phyloP scores from a whole-genome alignment of 306 rosid genomes.

The Cicer arietinum region DNA sequence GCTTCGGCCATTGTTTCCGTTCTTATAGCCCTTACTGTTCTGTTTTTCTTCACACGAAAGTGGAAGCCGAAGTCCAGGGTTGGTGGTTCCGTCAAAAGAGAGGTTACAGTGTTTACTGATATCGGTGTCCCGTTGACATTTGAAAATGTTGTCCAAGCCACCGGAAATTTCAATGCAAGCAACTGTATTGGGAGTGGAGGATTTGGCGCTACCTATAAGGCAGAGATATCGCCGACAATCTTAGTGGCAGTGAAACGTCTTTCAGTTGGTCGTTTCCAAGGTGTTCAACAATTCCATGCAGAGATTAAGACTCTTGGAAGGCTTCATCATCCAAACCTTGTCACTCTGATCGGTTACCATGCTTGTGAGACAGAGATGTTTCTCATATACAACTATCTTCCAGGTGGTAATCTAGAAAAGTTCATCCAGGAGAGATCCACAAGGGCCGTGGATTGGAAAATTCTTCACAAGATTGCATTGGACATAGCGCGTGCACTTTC shows the following conservation, averaged over 20 bases:
- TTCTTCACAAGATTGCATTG: slow-evolving; percentile 89
- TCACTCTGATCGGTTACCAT: slow-evolving; percentile 86
- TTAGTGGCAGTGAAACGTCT: slow-evolving; percentile 86
- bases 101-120: slow-evolving; percentile 75
- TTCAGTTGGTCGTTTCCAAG: slow-evolving; percentile 90
- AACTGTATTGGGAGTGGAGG: slow-evolving; percentile 97
- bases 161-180: slow-evolving; percentile 73
- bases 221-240: slow-evolving; percentile 71
- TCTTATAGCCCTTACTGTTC: slow-evolving; percentile 72
- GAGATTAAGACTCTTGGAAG: slow-evolving; percentile 90
- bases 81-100: slow-evolving; percentile 67
- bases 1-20: slow-evolving; percentile 91
- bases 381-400: slow-evolving; percentile 81
- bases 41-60: slow-evolving; percentile 77
- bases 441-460: slow-evolving; percentile 87
- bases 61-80: slow-evolving; percentile 80
- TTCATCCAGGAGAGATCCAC: slow-evolving; percentile 88
- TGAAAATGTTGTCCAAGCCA: slow-evolving; percentile 81
- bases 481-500: slow-evolving; percentile 91
- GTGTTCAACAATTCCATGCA: slow-evolving; percentile 83
- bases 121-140: slow-evolving; percentile 76
- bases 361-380: slow-evolving; percentile 94
- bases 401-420: slow-evolving; percentile 89
- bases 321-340: slow-evolving; percentile 85
- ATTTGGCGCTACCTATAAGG: slow-evolving; percentile 90